A percentile compares a stretch with the other conserved stretches of the same genome.
Evolutionary conservation across 495 filamentous ascomycete genomes (phyloP).

Genomic region (Podospora didyma): DNA sequence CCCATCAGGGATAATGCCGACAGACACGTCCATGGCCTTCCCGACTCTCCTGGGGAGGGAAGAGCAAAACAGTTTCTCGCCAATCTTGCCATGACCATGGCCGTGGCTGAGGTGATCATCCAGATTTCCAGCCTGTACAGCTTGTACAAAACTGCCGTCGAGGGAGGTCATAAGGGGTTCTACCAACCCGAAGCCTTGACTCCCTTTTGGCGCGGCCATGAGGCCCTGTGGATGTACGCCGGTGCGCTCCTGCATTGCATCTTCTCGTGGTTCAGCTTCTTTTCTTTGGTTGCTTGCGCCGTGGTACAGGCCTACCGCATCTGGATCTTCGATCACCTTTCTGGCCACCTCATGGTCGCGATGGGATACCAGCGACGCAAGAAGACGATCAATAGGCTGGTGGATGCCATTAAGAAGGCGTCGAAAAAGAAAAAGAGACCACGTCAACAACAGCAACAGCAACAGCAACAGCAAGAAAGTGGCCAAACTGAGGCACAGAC

Average conservation of each 20-base stretch:
- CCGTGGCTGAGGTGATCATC: conserved; percentile 3
- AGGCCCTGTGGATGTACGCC: conserved; percentile 4
- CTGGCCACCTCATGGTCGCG: neutral
- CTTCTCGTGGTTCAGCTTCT: neutral
- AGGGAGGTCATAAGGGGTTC: neutral
- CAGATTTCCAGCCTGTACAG: conserved; percentile 1
- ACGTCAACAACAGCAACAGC: neutral
- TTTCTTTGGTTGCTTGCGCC: neutral
- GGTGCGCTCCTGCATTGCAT: conserved; percentile 2
- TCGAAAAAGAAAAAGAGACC: neutral
- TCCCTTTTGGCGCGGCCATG: neutral
- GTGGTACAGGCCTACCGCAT: neutral
- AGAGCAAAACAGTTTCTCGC: neutral
- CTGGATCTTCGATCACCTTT: neutral
- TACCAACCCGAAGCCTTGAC: neutral
- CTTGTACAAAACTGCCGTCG: neutral
- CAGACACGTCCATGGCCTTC: no score
- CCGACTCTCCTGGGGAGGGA: neutral
- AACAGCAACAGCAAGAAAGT: no score
- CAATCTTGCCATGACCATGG: neutral
- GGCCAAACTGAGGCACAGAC: no score
- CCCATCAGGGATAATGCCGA: no score
- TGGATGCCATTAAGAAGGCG: neutral
- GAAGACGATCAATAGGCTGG: neutral
- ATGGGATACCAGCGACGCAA: neutral